Conservation (phyloP, 2,329 filamentous ascomycete species). For the Phaeosphaeriaceae sp. region DNA sequence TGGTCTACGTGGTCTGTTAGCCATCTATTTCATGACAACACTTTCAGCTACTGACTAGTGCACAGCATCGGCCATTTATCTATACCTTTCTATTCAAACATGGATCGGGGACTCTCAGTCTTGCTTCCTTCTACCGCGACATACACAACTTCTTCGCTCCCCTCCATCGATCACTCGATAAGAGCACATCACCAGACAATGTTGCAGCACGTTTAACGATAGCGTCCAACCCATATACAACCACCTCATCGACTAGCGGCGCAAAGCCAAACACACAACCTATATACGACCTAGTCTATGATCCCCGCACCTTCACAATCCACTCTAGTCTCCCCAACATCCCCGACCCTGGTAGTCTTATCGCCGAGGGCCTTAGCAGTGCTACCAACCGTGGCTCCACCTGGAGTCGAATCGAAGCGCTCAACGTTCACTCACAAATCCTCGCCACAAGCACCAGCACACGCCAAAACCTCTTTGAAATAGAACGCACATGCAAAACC, state of each 20-base stretch:
- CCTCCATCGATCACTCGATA: conserved; percentile 53
- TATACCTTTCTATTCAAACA: conserved; percentile 76
- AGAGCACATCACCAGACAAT: conserved; percentile 49
- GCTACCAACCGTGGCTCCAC: conserved; percentile 1
- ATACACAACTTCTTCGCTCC: conserved; percentile 60
- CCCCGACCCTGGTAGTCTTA: conserved; percentile 57
- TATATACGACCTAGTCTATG: conserved; percentile 67
- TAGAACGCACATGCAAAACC: conserved; percentile 68
- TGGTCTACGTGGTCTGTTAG: conserved; percentile 68
- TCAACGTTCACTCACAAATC: conserved; percentile 67
- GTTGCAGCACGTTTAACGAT: conserved; percentile 53
- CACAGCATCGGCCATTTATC: conserved; percentile 71
- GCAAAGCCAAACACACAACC: conserved; percentile 47
- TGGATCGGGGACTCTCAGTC: conserved; percentile 61
- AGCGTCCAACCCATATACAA: conserved; percentile 45
- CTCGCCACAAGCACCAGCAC: conserved; percentile 63
- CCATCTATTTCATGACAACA: background rate
- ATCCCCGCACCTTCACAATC: conserved; percentile 63
- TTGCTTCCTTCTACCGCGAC: conserved; percentile 55
- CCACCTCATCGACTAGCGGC: conserved; percentile 39
- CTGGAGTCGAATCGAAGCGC: conserved; percentile 64
- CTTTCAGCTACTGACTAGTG: background rate
- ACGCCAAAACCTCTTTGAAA: conserved; percentile 51
- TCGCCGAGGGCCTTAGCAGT: conserved; percentile 46
- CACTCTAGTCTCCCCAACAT: conserved; percentile 70